These are phyloP conservation scores for Exobasidium rhododendri DNA, from an alignment of 1,284 basidiomycete genomes.

Conservation along the genomic window DNA sequence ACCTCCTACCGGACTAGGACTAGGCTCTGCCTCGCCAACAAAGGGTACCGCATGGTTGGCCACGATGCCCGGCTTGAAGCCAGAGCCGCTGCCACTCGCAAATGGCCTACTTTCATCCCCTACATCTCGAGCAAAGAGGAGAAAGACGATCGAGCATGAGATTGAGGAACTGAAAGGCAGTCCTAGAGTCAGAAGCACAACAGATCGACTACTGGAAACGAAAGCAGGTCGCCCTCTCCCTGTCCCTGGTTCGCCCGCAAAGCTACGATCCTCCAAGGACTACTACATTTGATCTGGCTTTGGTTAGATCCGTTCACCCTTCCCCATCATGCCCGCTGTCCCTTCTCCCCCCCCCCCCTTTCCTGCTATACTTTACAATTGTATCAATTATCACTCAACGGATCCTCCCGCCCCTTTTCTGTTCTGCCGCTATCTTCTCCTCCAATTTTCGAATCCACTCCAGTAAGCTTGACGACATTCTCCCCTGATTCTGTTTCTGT, in stretches of 20 bases:
- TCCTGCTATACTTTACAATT: no score
- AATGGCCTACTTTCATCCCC: conserved; percentile 6
- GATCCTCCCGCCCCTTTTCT: no score
- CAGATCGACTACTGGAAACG: conserved; percentile 11
- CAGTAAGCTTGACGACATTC: no score
- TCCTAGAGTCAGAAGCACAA: conserved; percentile 15
- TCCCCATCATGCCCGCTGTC: no score
- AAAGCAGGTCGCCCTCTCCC: conserved; percentile 1
- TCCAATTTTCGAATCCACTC: no score
- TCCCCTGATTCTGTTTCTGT: no score
- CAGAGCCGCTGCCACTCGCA: conserved; percentile 29
- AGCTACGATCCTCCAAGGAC: conserved; percentile 14
- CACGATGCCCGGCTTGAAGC: conserved; percentile 15
- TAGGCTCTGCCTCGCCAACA: conserved; percentile 21
- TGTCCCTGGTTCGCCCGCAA: neutral
- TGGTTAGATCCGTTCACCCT: neutral
- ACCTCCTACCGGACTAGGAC: conserved; percentile 21
- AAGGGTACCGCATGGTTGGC: conserved; percentile 17
- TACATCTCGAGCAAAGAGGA: conserved; percentile 16
- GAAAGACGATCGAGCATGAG: conserved; percentile 44
- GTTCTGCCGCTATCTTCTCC: no score
- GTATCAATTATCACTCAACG: no score
- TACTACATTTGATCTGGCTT: conserved; percentile 18
- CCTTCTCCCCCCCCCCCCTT: no score
- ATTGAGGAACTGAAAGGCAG: conserved; percentile 56